Conservation (phyloP, 2,329 filamentous ascomycete genomes). For the Peltaster fructicola region DNA sequence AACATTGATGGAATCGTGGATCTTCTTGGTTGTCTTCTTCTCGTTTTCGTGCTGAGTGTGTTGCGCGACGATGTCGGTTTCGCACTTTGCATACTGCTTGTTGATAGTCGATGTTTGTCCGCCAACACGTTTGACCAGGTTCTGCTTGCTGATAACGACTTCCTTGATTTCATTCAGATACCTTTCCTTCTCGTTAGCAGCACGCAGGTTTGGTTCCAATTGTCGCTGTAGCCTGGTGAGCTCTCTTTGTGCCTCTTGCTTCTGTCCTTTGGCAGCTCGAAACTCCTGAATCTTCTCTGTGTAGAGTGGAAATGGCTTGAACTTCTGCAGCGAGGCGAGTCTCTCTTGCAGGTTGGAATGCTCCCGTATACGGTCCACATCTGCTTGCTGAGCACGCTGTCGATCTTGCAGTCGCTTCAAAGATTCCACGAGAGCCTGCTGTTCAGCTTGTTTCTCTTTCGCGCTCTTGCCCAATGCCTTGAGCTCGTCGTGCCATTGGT, state of each 20-base stretch:
- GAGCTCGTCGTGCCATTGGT: slow-evolving; percentile 57
- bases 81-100: slow-evolving; percentile 20
- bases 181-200: slow-evolving; percentile 49
- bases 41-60: slow-evolving; percentile 24
- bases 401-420: slow-evolving; percentile 52
- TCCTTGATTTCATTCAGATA: slow-evolving; percentile 44
- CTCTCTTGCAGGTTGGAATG: slow-evolving; percentile 49
- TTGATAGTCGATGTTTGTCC: slow-evolving; percentile 24
- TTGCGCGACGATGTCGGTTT: slow-evolving; percentile 18
- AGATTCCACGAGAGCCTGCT: slow-evolving; percentile 41
- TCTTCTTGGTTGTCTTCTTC: slow-evolving; percentile 21
- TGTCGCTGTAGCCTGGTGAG: slow-evolving; percentile 42
- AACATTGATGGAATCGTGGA: no score
- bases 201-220: slow-evolving; percentile 49
- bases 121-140: slow-evolving; percentile 37
- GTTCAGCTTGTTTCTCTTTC: slow-evolving; percentile 34
- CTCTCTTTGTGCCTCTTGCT: slow-evolving; percentile 37
- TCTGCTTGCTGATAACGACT: slow-evolving; percentile 38
- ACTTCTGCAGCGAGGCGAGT: slow-evolving; percentile 46
- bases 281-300: slow-evolving; percentile 33
- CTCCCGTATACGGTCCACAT: slow-evolving; percentile 69
- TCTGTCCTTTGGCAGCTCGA: slow-evolving; percentile 36
- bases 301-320: slow-evolving; percentile 50
- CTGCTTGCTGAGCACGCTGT: slow-evolving; percentile 56
- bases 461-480: slow-evolving; percentile 53